Percentiles rank a stretch among this genome's conserved stretches.
Evolutionary conservation across 176 grass and related monocot genomes (phyloP).

Genomic region (Triticum turgidum): DNA sequence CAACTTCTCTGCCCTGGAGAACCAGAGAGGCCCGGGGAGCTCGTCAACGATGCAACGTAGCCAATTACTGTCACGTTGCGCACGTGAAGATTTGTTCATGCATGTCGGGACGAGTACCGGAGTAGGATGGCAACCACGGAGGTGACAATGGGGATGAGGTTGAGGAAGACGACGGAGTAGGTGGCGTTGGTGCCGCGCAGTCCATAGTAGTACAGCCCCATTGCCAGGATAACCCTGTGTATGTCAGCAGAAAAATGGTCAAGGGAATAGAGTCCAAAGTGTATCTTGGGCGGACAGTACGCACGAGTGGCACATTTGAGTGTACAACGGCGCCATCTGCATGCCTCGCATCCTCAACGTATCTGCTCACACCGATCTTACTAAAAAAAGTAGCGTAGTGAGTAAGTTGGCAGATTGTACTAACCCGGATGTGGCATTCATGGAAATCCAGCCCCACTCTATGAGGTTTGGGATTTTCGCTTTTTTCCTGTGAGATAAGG

Average conservation of each 20-base stretch:
- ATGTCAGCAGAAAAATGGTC: too few relatives aligned
- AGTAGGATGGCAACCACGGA: conserved; percentile 39
- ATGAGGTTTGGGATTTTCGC: neutral
- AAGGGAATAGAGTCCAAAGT: too few relatives aligned
- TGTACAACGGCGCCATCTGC: neutral
- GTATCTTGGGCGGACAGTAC: too few relatives aligned
- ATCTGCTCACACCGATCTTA: neutral
- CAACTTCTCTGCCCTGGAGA: conserved; percentile 43
- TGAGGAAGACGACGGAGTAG: conserved; percentile 37
- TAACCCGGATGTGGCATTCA: neutral
- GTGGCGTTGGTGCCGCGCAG: conserved; percentile 31
- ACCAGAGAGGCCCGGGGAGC: neutral
- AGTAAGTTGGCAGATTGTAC: neutral
- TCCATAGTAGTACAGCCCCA: conserved; percentile 51
- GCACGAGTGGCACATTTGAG: too few relatives aligned
- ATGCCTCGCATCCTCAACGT: neutral
- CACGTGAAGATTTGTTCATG: neutral
- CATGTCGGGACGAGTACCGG: neutral
- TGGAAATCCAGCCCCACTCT: conserved; percentile 10
- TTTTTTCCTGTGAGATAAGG: neutral
- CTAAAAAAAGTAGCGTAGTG: neutral
- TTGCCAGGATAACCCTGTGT: conserved; percentile 33
- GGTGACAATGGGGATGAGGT: conserved; percentile 50
- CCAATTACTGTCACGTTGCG: too few relatives aligned
- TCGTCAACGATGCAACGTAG: neutral